These are phyloP conservation scores for Takakia lepidozioides DNA, from an alignment of 225 moss, liverwort and hornwort genomes.

Conservation along the genomic window DNA sequence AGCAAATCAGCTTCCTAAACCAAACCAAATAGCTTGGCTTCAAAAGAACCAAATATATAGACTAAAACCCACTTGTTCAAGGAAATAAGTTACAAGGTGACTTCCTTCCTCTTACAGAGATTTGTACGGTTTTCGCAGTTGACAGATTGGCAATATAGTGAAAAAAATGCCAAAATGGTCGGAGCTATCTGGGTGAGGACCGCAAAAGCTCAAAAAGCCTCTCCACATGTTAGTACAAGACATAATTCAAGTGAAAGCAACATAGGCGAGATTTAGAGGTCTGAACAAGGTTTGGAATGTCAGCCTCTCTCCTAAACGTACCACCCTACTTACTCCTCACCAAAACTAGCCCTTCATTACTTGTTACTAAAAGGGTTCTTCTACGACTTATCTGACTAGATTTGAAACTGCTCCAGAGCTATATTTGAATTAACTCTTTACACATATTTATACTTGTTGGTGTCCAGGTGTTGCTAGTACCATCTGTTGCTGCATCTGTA, in stretches of 20 bases:
- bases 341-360: slow-evolving; percentile 2
- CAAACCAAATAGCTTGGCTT: too few relatives aligned
- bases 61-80: too few relatives aligned
- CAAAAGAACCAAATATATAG: too few relatives aligned
- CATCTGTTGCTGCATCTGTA: slow-evolving; percentile 55
- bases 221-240: slow-evolving; percentile 7
- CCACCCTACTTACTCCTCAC: slow-evolving; percentile 5
- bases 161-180: slow-evolving; percentile 11
- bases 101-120: too few relatives aligned
- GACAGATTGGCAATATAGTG: slow-evolving; percentile 9
- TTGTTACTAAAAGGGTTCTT: slow-evolving; percentile 13
- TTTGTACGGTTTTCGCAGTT: slow-evolving; percentile 39
- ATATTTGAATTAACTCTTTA: slow-evolving; percentile 30
- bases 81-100: too few relatives aligned
- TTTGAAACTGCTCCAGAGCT: slow-evolving; percentile 22
- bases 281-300: not conserved
- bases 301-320: slow-evolving; percentile 6
- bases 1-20: too few relatives aligned
- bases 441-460: slow-evolving; percentile 66
- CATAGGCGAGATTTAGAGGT: not conserved
- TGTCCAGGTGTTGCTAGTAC: slow-evolving; percentile 42
- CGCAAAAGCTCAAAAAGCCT: slow-evolving; percentile 19
- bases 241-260: not conserved
- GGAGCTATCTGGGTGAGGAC: slow-evolving; percentile 3
- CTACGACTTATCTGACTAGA: slow-evolving; percentile 7